These are phyloP conservation scores for Saturnispora serradocipensis DNA, from an alignment of 805 yeast genomes.

Conservation along the genomic window DNA sequence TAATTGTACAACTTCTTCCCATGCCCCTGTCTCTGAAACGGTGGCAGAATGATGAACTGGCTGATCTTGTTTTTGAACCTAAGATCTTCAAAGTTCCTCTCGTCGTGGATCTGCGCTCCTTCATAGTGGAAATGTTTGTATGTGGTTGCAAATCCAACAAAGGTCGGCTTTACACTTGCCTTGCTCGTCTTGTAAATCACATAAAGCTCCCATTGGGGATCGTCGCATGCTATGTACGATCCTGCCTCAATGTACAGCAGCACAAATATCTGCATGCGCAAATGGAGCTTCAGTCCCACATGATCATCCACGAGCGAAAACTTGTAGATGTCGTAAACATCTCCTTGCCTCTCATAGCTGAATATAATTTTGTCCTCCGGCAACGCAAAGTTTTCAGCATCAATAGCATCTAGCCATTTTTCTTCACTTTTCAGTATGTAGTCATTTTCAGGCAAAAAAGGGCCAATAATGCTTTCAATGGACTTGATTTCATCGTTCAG, in stretches of 20 bases:
- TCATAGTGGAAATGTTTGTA: constrained; percentile 77
- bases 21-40: constrained; percentile 63
- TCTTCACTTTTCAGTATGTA: constrained; percentile 55
- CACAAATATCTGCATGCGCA: constrained; percentile 69
- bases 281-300: constrained; percentile 44
- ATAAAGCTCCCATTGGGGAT: constrained; percentile 74
- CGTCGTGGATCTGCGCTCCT: constrained; percentile 29
- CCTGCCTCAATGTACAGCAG: constrained; percentile 91
- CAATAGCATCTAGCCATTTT: constrained; percentile 53
- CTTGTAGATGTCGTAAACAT: constrained; percentile 43
- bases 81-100: constrained; percentile 26
- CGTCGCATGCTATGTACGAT: constrained; percentile 69
- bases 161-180: constrained; percentile 29
- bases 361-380: constrained; percentile 26
- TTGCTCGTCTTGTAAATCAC: constrained; percentile 36
- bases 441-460: constrained; percentile 48
- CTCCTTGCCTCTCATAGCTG: constrained; percentile 22
- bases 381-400: constrained; percentile 33
- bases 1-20: constrained; percentile 60
- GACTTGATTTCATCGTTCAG: constrained; percentile 51
- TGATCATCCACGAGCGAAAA: constrained; percentile 29
- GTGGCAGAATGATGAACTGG: constrained; percentile 80
- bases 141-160: constrained; percentile 75
- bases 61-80: constrained; percentile 64
- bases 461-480: constrained; percentile 43